Conservation (phyloP, 2,329 filamentous ascomycete species). For the Westerdykella ornata region DNA sequence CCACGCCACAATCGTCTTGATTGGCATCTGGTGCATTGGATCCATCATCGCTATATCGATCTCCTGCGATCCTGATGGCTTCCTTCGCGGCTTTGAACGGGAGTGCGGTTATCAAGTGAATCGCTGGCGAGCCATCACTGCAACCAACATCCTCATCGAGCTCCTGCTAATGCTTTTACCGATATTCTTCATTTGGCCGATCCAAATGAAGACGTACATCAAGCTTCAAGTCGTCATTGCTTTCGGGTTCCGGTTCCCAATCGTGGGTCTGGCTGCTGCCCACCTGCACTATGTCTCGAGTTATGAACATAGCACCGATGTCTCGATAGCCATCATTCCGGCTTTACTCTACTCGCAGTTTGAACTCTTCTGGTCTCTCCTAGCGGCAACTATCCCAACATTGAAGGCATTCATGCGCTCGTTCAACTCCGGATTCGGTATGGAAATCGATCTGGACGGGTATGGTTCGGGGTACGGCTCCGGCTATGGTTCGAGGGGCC, state of each 20-base stretch:
- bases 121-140: constrained; percentile 19
- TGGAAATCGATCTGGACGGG: constrained; percentile 7
- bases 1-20: constrained; percentile 9
- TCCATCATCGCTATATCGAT: constrained; percentile 17
- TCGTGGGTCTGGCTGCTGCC: constrained; percentile 3
- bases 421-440: constrained; percentile 9
- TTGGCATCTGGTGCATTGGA: constrained; percentile 18
- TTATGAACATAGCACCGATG: constrained; percentile 8
- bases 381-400: constrained; percentile 23
- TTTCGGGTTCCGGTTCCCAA: constrained; percentile 18
- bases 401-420: constrained; percentile 20
- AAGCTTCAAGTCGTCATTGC: constrained; percentile 22
- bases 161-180: constrained; percentile 15
- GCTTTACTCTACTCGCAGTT: constrained; percentile 22
- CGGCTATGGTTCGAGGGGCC: not conserved
- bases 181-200: constrained; percentile 15
- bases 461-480: constrained; percentile 2
- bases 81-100: not conserved
- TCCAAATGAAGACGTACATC: constrained; percentile 22
- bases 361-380: constrained; percentile 20
- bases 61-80: constrained; percentile 2
- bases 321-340: constrained; percentile 4
- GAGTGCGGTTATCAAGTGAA: constrained; percentile 1
- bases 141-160: constrained; percentile 18
- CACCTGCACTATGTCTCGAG: constrained; percentile 15